phyloP scores from a whole-genome alignment of 139 green algal genomes.

The Zygnema circumcarinatum region DNA sequence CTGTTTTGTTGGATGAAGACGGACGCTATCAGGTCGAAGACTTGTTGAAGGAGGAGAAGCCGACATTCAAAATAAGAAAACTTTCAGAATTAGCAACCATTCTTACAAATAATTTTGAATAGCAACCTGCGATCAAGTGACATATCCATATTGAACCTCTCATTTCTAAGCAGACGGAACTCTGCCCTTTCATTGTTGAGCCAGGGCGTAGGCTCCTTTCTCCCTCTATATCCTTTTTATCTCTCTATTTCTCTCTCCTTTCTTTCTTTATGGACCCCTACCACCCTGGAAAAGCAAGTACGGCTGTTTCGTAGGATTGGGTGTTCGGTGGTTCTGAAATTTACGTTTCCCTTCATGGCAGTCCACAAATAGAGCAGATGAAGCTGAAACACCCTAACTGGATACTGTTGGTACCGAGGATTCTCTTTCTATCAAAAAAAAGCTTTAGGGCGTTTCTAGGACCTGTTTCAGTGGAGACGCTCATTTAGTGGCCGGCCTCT shows the following conservation, averaged over 20 bases:
- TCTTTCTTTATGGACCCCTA: background rate
- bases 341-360: no score
- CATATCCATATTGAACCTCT: background rate
- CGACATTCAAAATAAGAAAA: constrained; percentile 16
- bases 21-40: constrained; percentile 19
- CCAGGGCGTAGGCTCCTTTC: background rate
- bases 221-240: background rate
- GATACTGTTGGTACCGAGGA: background rate
- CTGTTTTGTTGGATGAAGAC: constrained; percentile 73
- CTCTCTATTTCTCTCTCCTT: background rate
- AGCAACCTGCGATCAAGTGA: background rate
- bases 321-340: no score
- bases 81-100: constrained; percentile 13
- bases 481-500: no score
- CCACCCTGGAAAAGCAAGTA: no score
- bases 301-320: no score
- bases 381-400: constrained; percentile 1
- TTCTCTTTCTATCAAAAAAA: background rate
- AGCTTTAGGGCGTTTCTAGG: no score
- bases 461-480: no score
- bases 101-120: constrained; percentile 25
- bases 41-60: background rate
- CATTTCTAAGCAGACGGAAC: background rate
- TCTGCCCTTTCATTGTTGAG: background rate
- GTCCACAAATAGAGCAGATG: no score